Evolutionary conservation across 129 eudicot species (phyloP).

Genomic region (Tagetes erecta): DNA sequence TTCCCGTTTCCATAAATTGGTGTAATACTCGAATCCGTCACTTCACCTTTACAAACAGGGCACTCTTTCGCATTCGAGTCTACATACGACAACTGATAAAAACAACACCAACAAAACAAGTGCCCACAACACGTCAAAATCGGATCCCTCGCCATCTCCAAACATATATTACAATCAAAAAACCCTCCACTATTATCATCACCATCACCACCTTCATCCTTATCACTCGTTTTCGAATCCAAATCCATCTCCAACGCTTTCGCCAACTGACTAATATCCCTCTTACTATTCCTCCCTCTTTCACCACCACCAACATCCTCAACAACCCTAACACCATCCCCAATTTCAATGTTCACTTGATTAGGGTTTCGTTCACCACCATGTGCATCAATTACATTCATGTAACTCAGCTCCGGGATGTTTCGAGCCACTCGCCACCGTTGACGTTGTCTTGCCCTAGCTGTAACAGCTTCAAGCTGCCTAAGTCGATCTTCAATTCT

Average conservation of each 20-base stretch:
- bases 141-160: slow-evolving; percentile 64
- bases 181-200: slow-evolving; percentile 50
- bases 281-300: slow-evolving; percentile 50
- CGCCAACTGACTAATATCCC: slow-evolving; percentile 61
- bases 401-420: slow-evolving; percentile 36
- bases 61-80: slow-evolving; percentile 67
- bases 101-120: slow-evolving; percentile 77
- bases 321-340: slow-evolving; percentile 12
- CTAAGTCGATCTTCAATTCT: slow-evolving; percentile 66
- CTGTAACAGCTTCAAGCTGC: slow-evolving; percentile 69
- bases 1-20: slow-evolving; percentile 68
- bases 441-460: slow-evolving; percentile 69
- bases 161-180: slow-evolving; percentile 71
- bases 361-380: slow-evolving; percentile 22
- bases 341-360: neutral
- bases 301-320: slow-evolving; percentile 22
- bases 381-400: slow-evolving; percentile 28
- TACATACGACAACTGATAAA: slow-evolving; percentile 53
- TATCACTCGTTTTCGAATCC: slow-evolving; percentile 44
- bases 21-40: slow-evolving; percentile 48
- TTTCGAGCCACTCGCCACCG: slow-evolving; percentile 58
- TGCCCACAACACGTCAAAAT: slow-evolving; percentile 79
- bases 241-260: slow-evolving; percentile 67
- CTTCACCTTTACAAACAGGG: slow-evolving; percentile 83
- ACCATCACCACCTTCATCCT: slow-evolving; percentile 39